These are phyloP conservation scores for Solanum infundibuliforme DNA, from an alignment of 257 asterid species.

Conservation along the genomic window DNA sequence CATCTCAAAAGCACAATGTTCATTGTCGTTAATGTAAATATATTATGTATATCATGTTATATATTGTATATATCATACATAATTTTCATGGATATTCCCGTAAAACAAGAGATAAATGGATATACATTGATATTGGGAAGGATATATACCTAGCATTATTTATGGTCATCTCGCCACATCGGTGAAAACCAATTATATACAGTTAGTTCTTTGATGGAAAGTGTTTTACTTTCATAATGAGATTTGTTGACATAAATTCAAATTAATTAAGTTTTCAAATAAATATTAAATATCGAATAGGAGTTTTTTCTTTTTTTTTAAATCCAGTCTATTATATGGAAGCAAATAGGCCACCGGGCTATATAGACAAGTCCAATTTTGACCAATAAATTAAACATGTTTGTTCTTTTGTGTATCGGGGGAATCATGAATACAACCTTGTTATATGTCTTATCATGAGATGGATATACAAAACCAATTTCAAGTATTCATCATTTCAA, in stretches of 20 bases:
- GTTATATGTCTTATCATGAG: neutral
- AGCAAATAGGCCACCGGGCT: neutral
- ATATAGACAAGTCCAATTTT: neutral
- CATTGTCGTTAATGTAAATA: neutral
- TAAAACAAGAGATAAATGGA: neutral
- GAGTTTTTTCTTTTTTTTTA: too few relatives aligned
- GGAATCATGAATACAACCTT: neutral
- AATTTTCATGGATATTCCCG: neutral
- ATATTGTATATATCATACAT: neutral
- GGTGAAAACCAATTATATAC: too few relatives aligned
- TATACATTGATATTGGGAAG: too few relatives aligned
- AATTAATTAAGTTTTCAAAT: too few relatives aligned
- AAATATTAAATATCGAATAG: too few relatives aligned
- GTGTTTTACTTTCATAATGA: neutral
- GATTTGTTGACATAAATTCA: neutral
- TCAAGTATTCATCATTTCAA: neutral
- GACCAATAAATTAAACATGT: neutral
- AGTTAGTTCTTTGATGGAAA: too few relatives aligned
- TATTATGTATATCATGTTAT: neutral
- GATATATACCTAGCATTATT: too few relatives aligned
- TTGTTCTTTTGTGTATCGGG: neutral
- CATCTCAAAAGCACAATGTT: neutral
- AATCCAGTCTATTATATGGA: neutral
- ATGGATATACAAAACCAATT: neutral
- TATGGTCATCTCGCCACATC: too few relatives aligned